Conservation (phyloP, 169 alveolate genomes). For the Cryptosporidium meleagridis region DNA sequence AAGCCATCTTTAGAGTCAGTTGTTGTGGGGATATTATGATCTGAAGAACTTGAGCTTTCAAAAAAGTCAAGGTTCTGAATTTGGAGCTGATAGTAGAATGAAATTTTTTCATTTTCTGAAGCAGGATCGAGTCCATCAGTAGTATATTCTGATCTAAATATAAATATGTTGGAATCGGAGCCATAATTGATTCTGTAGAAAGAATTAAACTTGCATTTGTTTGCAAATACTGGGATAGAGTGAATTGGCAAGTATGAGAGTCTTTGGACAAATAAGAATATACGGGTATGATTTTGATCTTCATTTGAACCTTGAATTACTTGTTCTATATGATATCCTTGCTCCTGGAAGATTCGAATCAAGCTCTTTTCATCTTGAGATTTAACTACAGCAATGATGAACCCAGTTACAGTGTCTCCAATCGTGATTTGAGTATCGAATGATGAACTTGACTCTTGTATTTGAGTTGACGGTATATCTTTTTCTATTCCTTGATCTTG, state of each 20-base stretch:
- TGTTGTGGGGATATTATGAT: no score
- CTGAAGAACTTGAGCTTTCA: neutral
- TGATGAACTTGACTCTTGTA: neutral
- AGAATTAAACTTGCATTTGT: neutral
- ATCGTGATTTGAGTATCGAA: neutral
- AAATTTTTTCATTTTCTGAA: neutral
- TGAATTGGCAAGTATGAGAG: neutral
- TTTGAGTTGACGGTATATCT: neutral
- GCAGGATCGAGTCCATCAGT: neutral
- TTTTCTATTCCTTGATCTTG: neutral
- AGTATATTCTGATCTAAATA: constrained; percentile 5
- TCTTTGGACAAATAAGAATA: constrained; percentile 43
- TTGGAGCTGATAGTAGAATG: neutral
- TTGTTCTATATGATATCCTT: constrained; percentile 38
- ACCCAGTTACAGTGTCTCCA: constrained; percentile 45
- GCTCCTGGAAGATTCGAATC: neutral
- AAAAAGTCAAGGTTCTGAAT: neutral
- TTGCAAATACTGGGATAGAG: constrained; percentile 19
- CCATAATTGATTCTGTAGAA: neutral
- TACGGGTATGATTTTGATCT: constrained; percentile 5
- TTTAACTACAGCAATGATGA: constrained; percentile 15
- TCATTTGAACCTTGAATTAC: neutral
- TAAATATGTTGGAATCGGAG: neutral
- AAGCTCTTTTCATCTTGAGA: constrained; percentile 17
- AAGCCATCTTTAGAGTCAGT: neutral